Evolutionary conservation across 495 filamentous ascomycete genomes (phyloP).

Genomic region (Barbatosphaeria neglecta): DNA sequence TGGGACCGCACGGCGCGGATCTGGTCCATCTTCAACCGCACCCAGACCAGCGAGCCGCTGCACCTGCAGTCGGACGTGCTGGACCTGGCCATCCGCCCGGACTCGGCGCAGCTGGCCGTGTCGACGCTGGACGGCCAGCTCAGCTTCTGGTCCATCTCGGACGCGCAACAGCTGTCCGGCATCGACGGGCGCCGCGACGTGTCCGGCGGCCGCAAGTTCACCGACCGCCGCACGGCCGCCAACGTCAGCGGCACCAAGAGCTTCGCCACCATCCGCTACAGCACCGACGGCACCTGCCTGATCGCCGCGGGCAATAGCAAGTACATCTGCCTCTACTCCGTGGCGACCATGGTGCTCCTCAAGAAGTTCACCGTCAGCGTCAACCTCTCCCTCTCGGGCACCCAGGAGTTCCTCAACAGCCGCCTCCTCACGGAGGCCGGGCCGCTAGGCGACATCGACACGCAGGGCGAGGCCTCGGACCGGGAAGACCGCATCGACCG

Average conservation of each 20-base stretch:
- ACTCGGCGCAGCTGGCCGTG: constrained; percentile 81
- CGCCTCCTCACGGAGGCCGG: constrained; percentile 83
- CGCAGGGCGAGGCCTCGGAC: constrained; percentile 79
- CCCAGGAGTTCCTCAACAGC: constrained; percentile 93
- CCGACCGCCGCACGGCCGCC: constrained; percentile 80
- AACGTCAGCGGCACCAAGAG: constrained; percentile 80
- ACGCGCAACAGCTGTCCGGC: constrained; percentile 68
- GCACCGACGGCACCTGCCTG: constrained; percentile 79
- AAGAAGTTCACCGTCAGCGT: constrained; percentile 91
- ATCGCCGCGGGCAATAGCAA: constrained; percentile 91
- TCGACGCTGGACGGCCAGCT: constrained; percentile 88
- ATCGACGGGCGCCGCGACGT: constrained; percentile 85
- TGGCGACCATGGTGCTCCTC: constrained; percentile 74
- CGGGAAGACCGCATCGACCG: constrained; percentile 72
- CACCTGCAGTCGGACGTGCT: constrained; percentile 84
- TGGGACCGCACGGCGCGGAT: constrained; percentile 93
- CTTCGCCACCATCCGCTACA: constrained; percentile 81
- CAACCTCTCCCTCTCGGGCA: constrained; percentile 87
- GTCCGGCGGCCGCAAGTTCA: constrained; percentile 78
- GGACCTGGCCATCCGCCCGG: constrained; percentile 75
- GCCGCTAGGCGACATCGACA: constrained; percentile 68
- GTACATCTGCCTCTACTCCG: constrained; percentile 92
- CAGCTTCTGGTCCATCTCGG: constrained; percentile 86
- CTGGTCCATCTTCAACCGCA: constrained; percentile 88
- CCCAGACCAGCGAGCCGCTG: constrained; percentile 88